Conservation (phyloP, 441 rosid genomes). For the Syzygium syzygioides region DNA sequence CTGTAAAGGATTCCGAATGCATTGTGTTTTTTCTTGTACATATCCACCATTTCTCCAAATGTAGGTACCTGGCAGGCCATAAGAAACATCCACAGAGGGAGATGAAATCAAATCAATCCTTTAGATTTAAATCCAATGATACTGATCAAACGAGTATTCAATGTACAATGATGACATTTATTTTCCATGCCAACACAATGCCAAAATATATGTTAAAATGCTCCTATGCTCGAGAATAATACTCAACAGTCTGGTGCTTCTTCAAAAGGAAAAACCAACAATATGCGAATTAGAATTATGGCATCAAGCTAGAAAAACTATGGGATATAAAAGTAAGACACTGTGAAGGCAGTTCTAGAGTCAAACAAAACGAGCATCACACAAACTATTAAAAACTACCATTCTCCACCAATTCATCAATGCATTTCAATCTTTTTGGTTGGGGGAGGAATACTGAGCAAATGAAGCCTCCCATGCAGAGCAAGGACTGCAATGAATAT, state of each 20-base stretch:
- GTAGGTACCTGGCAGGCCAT: conserved; percentile 58
- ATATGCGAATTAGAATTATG: neutral
- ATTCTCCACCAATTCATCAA: neutral
- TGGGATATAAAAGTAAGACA: neutral
- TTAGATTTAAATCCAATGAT: neutral
- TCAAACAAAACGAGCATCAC: neutral
- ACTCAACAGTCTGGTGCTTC: neutral
- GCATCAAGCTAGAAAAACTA: neutral
- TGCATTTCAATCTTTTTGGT: neutral
- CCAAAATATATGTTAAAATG: neutral
- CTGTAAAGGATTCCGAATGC: conserved; percentile 71
- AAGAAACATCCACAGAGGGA: neutral
- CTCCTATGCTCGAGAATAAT: neutral
- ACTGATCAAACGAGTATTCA: neutral
- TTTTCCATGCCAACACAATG: neutral
- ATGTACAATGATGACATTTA: neutral
- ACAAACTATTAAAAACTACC: neutral
- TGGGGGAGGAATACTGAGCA: neutral
- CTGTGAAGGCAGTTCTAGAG: neutral
- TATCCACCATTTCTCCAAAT: conserved; percentile 70
- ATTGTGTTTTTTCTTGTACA: conserved; percentile 80
- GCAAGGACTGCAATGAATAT: neutral
- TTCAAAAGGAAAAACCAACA: neutral
- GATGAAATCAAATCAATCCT: neutral
- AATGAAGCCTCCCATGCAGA: neutral